Evolutionary conservation across 257 asterid genomes (phyloP).

Genomic region (Parsonsia alboflavescens): DNA sequence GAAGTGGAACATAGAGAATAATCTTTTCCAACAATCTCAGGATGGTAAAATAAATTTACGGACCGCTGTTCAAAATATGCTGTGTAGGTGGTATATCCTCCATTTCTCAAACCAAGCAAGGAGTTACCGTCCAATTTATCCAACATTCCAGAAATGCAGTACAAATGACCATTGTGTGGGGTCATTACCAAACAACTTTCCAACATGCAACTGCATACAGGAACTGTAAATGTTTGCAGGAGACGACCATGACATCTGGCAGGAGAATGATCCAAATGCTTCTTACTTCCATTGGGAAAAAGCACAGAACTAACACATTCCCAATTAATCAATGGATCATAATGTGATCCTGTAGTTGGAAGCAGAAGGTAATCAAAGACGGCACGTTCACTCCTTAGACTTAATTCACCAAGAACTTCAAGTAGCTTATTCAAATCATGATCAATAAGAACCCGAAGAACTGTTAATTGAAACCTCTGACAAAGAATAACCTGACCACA

Average conservation of each 20-base stretch:
- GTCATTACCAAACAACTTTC: slow-evolving; percentile 64
- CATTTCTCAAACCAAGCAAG: slow-evolving; percentile 31
- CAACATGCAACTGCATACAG: slow-evolving; percentile 52
- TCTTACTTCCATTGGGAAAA: slow-evolving; percentile 10
- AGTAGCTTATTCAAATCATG: slow-evolving; percentile 31
- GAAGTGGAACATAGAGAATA: neutral
- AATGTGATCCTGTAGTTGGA: slow-evolving; percentile 32
- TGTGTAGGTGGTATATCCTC: slow-evolving; percentile 40
- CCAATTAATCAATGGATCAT: slow-evolving; percentile 45
- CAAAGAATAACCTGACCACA: slow-evolving; percentile 44
- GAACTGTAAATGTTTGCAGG: slow-evolving; percentile 43
- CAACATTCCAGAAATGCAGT: slow-evolving; percentile 42
- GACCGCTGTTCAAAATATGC: slow-evolving; percentile 44
- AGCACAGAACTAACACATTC: slow-evolving; percentile 32
- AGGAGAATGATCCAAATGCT: slow-evolving; percentile 20
- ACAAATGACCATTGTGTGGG: slow-evolving; percentile 51
- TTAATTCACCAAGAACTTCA: slow-evolving; percentile 23
- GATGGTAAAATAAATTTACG: slow-evolving; percentile 7
- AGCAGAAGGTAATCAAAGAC: slow-evolving; percentile 57
- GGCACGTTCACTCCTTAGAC: slow-evolving; percentile 14
- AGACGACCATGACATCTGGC: slow-evolving; percentile 11
- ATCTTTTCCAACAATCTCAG: neutral
- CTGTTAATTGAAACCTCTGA: slow-evolving; percentile 49
- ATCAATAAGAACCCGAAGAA: slow-evolving; percentile 50
- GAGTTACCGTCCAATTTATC: slow-evolving; percentile 41